Percentiles rank a stretch among this genome's conserved stretches.
Conservation (phyloP, 2,329 filamentous ascomycete species). For the Diaporthe sp. region DNA sequence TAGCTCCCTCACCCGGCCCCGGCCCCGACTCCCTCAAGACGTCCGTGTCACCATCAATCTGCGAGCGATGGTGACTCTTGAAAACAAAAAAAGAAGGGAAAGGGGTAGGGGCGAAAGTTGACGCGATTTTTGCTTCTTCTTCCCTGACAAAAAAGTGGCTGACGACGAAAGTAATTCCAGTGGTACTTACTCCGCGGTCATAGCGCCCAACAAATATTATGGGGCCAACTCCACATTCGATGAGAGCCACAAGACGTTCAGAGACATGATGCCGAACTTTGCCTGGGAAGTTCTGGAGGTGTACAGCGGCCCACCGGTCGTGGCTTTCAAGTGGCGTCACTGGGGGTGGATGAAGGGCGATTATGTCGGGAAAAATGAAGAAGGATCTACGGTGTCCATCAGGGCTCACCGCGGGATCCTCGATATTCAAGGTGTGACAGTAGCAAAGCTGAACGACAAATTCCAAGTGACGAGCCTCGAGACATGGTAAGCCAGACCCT, state of each 20-base stretch:
- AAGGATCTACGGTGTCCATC: conserved; percentile 69
- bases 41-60: not conserved
- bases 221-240: conserved; percentile 62
- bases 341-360: conserved; percentile 76
- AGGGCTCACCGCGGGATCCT: conserved; percentile 70
- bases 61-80: not conserved
- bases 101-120: not conserved
- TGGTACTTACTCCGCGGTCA: conserved; percentile 74
- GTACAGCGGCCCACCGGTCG: conserved; percentile 71
- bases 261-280: conserved; percentile 78
- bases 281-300: conserved; percentile 78
- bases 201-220: conserved; percentile 72
- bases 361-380: conserved; percentile 73
- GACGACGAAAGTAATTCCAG: conserved; percentile 10
- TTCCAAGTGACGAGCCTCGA: conserved; percentile 56
- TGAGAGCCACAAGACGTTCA: conserved; percentile 76
- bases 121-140: conserved; percentile 10
- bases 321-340: conserved; percentile 74
- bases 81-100: not conserved
- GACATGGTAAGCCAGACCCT: conserved; percentile 27
- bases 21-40: not conserved
- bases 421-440: conserved; percentile 71
- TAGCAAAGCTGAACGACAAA: conserved; percentile 70
- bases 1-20: not conserved
- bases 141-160: conserved; percentile 10